Base-by-base conservation (phyloP, 176 grass and related monocot genomes). In the Avena insularis region DNA sequence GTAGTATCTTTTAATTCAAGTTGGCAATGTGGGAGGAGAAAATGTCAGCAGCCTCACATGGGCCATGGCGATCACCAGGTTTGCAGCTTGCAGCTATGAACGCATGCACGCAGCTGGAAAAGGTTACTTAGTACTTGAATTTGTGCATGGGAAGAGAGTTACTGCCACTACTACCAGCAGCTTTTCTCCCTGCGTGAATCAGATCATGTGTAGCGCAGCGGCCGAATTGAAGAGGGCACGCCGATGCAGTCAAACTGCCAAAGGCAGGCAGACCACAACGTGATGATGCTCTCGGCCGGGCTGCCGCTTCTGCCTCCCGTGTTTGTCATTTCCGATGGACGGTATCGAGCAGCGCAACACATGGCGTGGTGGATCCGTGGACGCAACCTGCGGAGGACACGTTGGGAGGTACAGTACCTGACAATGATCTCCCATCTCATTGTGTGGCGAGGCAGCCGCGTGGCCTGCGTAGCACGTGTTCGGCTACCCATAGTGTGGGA, bases 261-360 rank as follows among this genome's bases (percentile, higher is more conserved):
- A 61, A 19, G 63, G 16, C 53, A 40, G 64, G 54, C 43, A 79
- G 81, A 63, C 81, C 81, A 88, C 20, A 57, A 8, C 14, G 19
- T 57, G 54, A 79, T 51, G 73, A 29, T 29, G 29, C 29, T 29
- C 29, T 29, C 29, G 29, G 29, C 29, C 47, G 64, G 40, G 40
- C 53, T 55, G 53, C 53, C 6, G 53, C 53, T 29, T 36, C 8
- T 47, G 46, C 40, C 51, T 55, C 51, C 0, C 0, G 51, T 55
- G 51, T 15, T 1, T 55, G 51, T 5, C 51, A 55, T 55, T 16
- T 16, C 51, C 51, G 16, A 5, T 2, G 51, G 51, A 55, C 13
- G 51, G 14, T 14, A 16, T 55, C 51, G 51, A 55, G 50, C 51
- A 55, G 51, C 2, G 40, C 40, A 43, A 55, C 14, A 55, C 51